These are phyloP conservation scores for Fusarium domesticum DNA, from an alignment of 2,329 filamentous ascomycete species.

Conservation along the genomic window DNA sequence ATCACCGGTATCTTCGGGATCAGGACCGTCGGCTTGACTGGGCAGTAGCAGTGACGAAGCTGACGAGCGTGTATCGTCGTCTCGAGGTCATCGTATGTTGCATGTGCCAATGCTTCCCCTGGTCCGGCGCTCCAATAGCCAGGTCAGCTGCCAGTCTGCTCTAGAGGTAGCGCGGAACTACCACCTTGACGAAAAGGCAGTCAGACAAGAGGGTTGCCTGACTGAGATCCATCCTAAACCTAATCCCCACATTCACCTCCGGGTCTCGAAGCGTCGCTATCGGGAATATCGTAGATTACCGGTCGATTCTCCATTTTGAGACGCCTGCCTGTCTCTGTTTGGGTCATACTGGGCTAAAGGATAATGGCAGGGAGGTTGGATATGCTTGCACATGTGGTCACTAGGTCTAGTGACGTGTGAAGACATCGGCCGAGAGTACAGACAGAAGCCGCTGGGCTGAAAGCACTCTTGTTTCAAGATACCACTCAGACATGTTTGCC, in stretches of 20 bases:
- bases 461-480: neutral
- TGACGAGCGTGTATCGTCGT: constrained; percentile 6
- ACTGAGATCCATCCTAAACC: constrained; percentile 13
- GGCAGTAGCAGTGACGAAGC: neutral
- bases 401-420: neutral
- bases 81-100: constrained; percentile 16
- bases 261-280: constrained; percentile 11
- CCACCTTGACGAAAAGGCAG: constrained; percentile 15
- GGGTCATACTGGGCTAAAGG: neutral
- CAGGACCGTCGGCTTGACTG: constrained; percentile 10
- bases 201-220: constrained; percentile 4
- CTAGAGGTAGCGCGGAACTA: constrained; percentile 6
- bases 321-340: constrained; percentile 1
- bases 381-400: neutral
- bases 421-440: neutral
- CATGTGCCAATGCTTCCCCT: constrained; percentile 3
- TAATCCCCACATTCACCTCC: constrained; percentile 13
- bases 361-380: neutral
- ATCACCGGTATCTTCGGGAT: constrained; percentile 19
- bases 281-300: constrained; percentile 7
- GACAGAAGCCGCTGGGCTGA: neutral
- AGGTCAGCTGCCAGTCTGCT: constrained; percentile 11
- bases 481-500: neutral
- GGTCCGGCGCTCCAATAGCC: constrained; percentile 8
- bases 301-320: constrained; percentile 4